These are phyloP conservation scores for Begonia masoniana DNA, from an alignment of 306 rosid genomes.

Conservation along the genomic window DNA sequence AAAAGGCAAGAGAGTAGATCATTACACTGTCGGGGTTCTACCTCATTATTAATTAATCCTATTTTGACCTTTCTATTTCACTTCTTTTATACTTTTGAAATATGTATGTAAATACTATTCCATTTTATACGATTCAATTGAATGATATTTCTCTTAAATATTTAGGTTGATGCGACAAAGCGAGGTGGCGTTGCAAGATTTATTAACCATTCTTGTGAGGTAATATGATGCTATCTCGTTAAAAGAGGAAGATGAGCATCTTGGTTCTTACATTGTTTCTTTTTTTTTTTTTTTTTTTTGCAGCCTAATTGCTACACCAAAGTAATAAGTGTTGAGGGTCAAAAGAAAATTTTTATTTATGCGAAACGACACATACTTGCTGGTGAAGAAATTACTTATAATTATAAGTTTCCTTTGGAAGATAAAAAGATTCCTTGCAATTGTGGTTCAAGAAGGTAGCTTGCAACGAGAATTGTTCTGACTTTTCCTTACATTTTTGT, in stretches of 20 bases:
- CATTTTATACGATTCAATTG: constrained; percentile 1
- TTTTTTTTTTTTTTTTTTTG: constrained; percentile 22
- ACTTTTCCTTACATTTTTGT: neutral
- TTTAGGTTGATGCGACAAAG: constrained; percentile 96
- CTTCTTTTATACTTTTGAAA: neutral
- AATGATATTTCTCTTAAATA: constrained; percentile 12
- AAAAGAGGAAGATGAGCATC: constrained; percentile 5
- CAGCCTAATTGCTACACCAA: constrained; percentile 99
- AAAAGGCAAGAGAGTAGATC: too few species aligned
- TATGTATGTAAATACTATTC: neutral
- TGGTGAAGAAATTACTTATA: constrained; percentile 92
- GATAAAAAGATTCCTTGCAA: constrained; percentile 96
- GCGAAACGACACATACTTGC: constrained; percentile 82
- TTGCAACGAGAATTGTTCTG: neutral
- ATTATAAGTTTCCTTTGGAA: constrained; percentile 98
- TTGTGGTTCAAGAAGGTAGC: constrained; percentile 85
- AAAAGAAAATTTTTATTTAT: constrained; percentile 79
- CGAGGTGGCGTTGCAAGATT: constrained; percentile 96
- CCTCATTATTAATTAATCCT: too few species aligned
- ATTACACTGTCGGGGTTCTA: too few species aligned
- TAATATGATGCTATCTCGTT: constrained; percentile 9
- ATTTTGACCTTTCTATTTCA: too few species aligned
- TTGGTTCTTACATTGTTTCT: constrained; percentile 3
- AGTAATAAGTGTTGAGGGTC: constrained; percentile 89
- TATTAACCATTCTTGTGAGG: constrained; percentile 97